A percentile compares a stretch with the other conserved stretches of the same genome.
Evolutionary conservation across 2,329 filamentous ascomycete genomes (phyloP).

Genomic region (Botryotinia calthae): DNA sequence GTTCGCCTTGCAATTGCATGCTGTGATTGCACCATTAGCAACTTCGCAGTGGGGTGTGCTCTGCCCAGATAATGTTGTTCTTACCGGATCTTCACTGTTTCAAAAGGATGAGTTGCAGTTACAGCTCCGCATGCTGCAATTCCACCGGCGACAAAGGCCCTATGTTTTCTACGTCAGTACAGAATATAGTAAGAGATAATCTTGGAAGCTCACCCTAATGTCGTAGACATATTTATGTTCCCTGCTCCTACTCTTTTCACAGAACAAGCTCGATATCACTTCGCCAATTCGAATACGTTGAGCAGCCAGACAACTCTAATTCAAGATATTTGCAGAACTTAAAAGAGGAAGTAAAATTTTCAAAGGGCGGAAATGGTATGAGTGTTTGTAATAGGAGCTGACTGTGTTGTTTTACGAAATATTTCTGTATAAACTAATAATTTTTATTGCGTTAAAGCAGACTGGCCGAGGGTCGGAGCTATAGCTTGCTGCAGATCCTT

Average conservation of each 20-base stretch:
- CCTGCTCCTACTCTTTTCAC: slow-evolving; percentile 27
- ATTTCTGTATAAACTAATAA: neutral
- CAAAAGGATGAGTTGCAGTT: slow-evolving; percentile 95
- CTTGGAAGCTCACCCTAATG: slow-evolving; percentile 45
- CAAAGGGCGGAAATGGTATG: neutral
- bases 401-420: slow-evolving; percentile 10
- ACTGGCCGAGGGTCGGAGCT: slow-evolving; percentile 13
- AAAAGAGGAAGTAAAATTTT: neutral
- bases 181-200: neutral
- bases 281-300: slow-evolving; percentile 24
- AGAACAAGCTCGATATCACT: slow-evolving; percentile 20
- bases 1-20: slow-evolving; percentile 93
- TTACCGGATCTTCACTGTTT: slow-evolving; percentile 97
- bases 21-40: slow-evolving; percentile 45
- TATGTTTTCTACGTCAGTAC: slow-evolving; percentile 21
- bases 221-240: slow-evolving; percentile 50
- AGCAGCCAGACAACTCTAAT: neutral
- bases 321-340: neutral
- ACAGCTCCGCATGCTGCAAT: slow-evolving; percentile 97
- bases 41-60: neutral
- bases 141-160: slow-evolving; percentile 92
- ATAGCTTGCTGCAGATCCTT: slow-evolving; percentile 4
- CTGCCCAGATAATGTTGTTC: slow-evolving; percentile 29
- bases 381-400: neutral
- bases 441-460: slow-evolving; percentile 14